These are phyloP conservation scores for Pilatotrama ljubarskyi DNA, from an alignment of 768 basidiomycete species.

Conservation along the genomic window DNA sequence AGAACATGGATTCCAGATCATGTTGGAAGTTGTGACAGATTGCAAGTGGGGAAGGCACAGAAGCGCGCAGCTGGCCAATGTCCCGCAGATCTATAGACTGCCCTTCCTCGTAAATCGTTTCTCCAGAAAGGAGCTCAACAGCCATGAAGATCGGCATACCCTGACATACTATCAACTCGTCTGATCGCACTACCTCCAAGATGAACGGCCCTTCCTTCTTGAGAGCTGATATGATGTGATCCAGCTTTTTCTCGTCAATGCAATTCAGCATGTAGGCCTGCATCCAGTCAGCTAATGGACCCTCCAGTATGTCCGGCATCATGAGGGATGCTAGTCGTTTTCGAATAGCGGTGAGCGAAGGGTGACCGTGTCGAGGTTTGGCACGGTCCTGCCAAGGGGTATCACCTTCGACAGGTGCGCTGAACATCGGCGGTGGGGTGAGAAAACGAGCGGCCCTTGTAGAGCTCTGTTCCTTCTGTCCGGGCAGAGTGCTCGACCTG, in stretches of 20 bases:
- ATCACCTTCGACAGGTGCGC: background rate
- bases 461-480: background rate
- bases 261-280: background rate
- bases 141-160: slow-evolving; percentile 1
- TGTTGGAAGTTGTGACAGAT: slow-evolving; percentile 6
- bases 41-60: too few relatives aligned
- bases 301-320: background rate
- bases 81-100: background rate
- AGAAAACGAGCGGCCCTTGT: background rate
- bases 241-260: background rate
- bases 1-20: slow-evolving; percentile 6
- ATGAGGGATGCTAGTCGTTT: background rate
- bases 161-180: background rate
- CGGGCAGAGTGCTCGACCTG: background rate
- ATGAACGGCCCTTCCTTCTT: background rate
- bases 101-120: background rate
- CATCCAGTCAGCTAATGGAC: background rate
- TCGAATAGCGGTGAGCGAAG: background rate
- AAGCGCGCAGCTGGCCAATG: too few relatives aligned
- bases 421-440: background rate
- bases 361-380: background rate
- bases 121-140: background rate
- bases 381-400: background rate
- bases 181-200: background rate
- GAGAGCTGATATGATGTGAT: slow-evolving; percentile 1